phyloP scores from a whole-genome alignment of 2,329 filamentous ascomycete genomes.

The Lasiodiplodia hormozganensis region DNA sequence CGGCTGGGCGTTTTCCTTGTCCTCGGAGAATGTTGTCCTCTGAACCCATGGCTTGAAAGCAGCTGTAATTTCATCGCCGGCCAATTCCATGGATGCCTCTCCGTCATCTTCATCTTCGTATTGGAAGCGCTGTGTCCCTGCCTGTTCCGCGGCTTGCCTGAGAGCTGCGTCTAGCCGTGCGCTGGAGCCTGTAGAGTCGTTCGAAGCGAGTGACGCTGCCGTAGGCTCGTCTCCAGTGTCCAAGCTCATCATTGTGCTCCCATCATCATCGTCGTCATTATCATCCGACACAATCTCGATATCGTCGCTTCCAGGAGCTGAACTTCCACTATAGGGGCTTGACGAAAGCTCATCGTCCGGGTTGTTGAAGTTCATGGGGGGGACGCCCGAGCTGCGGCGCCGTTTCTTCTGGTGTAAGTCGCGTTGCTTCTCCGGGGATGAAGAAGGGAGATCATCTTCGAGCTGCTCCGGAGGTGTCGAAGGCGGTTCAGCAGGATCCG shows the following conservation, averaged over 20 bases:
- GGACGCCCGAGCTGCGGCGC: slow-evolving; percentile 70
- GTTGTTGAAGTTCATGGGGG: slow-evolving; percentile 69
- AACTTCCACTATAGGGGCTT: slow-evolving; percentile 72
- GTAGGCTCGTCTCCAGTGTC: slow-evolving; percentile 72
- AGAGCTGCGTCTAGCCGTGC: slow-evolving; percentile 79
- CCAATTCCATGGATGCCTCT: slow-evolving; percentile 60
- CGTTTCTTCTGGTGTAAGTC: slow-evolving; percentile 68
- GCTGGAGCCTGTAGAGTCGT: slow-evolving; percentile 68
- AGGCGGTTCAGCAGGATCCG: slow-evolving; percentile 62
- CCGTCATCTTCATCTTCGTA: slow-evolving; percentile 61
- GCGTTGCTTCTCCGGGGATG: slow-evolving; percentile 70
- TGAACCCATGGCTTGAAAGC: slow-evolving; percentile 77
- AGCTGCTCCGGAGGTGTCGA: slow-evolving; percentile 68
- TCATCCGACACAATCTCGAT: slow-evolving; percentile 65
- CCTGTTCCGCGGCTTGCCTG: slow-evolving; percentile 74
- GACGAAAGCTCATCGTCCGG: slow-evolving; percentile 74
- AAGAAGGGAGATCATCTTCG: slow-evolving; percentile 63
- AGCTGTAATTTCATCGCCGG: slow-evolving; percentile 73
- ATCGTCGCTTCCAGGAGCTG: slow-evolving; percentile 51
- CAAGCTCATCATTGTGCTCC: slow-evolving; percentile 82
- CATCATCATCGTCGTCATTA: slow-evolving; percentile 63
- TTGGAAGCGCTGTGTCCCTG: slow-evolving; percentile 73
- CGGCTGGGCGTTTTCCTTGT: slow-evolving; percentile 28
- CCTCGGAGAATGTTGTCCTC: slow-evolving; percentile 51
- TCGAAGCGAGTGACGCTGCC: slow-evolving; percentile 65